Base-by-base conservation (phyloP, 371 early-diverging fungal genomes). In the Thermomucor indicae-seudaticae region DNA sequence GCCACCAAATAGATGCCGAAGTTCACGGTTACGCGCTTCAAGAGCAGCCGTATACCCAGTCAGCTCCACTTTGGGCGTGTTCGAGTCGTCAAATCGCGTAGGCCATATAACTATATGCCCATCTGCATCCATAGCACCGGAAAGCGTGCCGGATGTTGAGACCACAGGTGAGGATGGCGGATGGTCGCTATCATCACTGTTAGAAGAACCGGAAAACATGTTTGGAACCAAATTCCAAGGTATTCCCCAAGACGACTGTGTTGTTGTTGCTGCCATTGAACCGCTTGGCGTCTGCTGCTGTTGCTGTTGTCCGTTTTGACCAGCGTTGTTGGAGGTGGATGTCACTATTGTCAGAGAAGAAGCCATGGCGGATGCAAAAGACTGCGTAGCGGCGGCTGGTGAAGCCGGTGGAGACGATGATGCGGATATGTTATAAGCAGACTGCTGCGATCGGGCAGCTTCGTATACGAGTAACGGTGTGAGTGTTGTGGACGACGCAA, bases 211-310 rank as follows among this genome's bases (percentile, higher is more conserved):
- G 4, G 54, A 51, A 31, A 61, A 56, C 62, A 61, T 61, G 32
- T 41, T 61, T 3, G 71, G 76, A 3, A 75, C 70, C 16, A 72
- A 51, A 10, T 65, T 64, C 76, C 76, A 75, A 20, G 76, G 76
- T 27, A 75, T 72, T 28, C 76, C 76, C 76, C 76, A 75, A 1
- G 70, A 45, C 2, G 55, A 47, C 14, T 53, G 31, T 12, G 30
- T 28, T 14, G 17, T 1, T 12, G 25, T 35, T 38, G 47, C 27
- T n/a, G n/a, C n/a, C n/a, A n/a, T n/a, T n/a, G n/a, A n/a, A n/a
- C n/a, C n/a, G n/a, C n/a, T 51, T 38, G 14, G 52, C 29, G 34
- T 25, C 27, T 28, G 49, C 30, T 10, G 47, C 34, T 29, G 16
- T 25, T 19, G 42, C 27, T 54, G 35, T 43, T 39, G 47, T 22